These are phyloP conservation scores for Lactarius psammicola DNA, from an alignment of 768 basidiomycete genomes.

Conservation along the genomic window DNA sequence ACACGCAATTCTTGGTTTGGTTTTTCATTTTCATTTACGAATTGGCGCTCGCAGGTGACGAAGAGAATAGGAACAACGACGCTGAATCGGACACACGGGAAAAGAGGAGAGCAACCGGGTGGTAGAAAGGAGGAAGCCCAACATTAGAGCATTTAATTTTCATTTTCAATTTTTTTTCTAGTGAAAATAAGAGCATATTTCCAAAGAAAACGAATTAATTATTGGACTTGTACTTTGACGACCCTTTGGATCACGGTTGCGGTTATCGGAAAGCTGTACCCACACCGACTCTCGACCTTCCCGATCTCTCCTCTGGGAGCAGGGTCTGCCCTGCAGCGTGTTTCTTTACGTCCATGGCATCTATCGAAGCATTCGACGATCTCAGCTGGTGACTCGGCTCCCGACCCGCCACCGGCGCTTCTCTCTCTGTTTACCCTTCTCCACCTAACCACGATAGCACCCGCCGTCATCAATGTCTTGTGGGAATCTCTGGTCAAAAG, in stretches of 20 bases:
- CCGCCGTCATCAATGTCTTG: conserved; percentile 1
- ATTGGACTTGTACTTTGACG: background rate
- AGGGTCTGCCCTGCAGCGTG: conserved; percentile 21
- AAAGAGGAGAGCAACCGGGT: conserved; percentile 52
- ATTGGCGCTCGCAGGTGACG: conserved; percentile 24
- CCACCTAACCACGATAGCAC: conserved; percentile 6
- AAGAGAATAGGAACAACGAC: conserved; percentile 34
- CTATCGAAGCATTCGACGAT: conserved; percentile 25
- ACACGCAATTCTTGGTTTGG: conserved; percentile 34
- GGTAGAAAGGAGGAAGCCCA: conserved; percentile 29
- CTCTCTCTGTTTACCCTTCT: background rate
- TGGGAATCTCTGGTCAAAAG: conserved; percentile 12
- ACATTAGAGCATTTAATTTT: background rate
- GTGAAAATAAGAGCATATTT: background rate
- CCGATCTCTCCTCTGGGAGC: conserved; percentile 24
- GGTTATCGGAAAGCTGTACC: background rate
- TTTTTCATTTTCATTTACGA: conserved; percentile 15
- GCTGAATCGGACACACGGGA: conserved; percentile 39
- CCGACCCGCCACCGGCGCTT: conserved; percentile 20
- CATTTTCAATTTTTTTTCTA: background rate
- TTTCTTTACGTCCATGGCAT: conserved; percentile 24
- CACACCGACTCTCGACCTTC: conserved; percentile 18
- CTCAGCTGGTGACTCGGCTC: conserved; percentile 21
- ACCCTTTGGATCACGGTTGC: background rate
- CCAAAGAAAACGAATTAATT: background rate